Percentiles rank a stretch among this genome's conserved stretches.
These are phyloP conservation scores for Candolleomyces aberdarensis DNA, from an alignment of 768 basidiomycete genomes.

Conservation along the genomic window DNA sequence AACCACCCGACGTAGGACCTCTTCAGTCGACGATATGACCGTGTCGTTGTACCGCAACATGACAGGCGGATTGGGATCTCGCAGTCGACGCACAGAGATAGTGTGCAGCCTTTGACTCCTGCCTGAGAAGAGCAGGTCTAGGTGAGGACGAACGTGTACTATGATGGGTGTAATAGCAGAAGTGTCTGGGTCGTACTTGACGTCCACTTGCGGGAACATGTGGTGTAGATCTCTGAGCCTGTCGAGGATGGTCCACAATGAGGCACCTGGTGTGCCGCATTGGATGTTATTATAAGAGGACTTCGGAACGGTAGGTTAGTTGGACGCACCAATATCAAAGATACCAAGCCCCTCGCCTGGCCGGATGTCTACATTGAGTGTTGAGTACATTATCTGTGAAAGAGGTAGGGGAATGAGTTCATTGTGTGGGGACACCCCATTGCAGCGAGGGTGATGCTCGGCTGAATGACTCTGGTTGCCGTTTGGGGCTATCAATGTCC, in stretches of 20 bases:
- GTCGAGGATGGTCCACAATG: slow-evolving; percentile 72
- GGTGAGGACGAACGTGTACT: slow-evolving; percentile 74
- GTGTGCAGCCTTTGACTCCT: slow-evolving; percentile 77
- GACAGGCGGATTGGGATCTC: slow-evolving; percentile 64
- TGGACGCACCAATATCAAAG: slow-evolving; percentile 64
- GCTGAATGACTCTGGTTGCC: background rate
- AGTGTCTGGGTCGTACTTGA: slow-evolving; percentile 77
- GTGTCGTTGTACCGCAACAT: slow-evolving; percentile 65
- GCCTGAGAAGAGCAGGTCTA: slow-evolving; percentile 84
- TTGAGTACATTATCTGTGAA: slow-evolving; percentile 50
- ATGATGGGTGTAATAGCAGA: slow-evolving; percentile 71
- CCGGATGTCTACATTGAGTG: slow-evolving; percentile 70
- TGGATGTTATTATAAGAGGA: background rate
- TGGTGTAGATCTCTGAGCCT: slow-evolving; percentile 62
- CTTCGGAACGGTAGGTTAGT: background rate
- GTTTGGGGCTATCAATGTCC: background rate
- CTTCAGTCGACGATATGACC: slow-evolving; percentile 57
- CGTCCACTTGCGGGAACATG: slow-evolving; percentile 75
- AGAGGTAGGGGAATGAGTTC: slow-evolving; percentile 1
- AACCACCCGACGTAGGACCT: slow-evolving; percentile 57
- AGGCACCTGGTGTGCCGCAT: background rate
- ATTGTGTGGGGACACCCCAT: slow-evolving; percentile 2
- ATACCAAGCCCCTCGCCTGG: slow-evolving; percentile 75
- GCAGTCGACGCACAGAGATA: slow-evolving; percentile 67
- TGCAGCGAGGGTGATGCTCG: too few relatives aligned